phyloP scores from a whole-genome alignment of 495 filamentous ascomycete species.

The Cairneyella variabilis region DNA sequence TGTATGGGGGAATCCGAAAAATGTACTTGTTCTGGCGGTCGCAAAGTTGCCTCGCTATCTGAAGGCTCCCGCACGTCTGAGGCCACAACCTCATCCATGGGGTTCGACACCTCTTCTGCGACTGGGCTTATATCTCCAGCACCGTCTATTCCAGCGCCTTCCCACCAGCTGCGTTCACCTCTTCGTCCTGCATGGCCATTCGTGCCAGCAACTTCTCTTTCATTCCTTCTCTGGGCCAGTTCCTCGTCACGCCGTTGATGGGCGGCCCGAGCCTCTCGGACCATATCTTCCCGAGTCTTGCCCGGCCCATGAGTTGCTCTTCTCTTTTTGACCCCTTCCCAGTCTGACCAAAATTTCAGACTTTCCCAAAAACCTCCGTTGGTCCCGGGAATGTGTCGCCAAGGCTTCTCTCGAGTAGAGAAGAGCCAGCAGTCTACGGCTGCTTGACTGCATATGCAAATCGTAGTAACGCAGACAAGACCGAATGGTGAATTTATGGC shows the following conservation, averaged over 20 bases:
- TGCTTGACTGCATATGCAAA: constrained; percentile 52
- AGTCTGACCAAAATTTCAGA: constrained; percentile 38
- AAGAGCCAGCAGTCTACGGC: constrained; percentile 66
- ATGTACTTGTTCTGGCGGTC: not conserved
- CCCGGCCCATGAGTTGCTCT: constrained; percentile 15
- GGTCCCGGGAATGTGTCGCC: constrained; percentile 52
- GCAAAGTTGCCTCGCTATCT: not conserved
- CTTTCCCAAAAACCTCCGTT: constrained; percentile 39
- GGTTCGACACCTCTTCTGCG: constrained; percentile 18
- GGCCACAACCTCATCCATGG: constrained; percentile 10
- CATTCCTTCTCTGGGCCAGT: constrained; percentile 22
- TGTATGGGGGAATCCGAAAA: not conserved
- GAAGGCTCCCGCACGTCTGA: not conserved
- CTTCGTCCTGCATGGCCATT: not conserved
- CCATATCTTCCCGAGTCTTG: constrained; percentile 38
- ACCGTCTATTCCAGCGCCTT: constrained; percentile 6
- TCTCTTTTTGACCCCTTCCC: constrained; percentile 27
- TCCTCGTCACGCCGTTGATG: constrained; percentile 39
- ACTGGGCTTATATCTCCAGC: constrained; percentile 13
- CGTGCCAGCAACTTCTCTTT: not conserved
- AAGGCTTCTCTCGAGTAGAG: constrained; percentile 61
- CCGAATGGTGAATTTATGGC: constrained; percentile 46
- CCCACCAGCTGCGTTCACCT: constrained; percentile 26
- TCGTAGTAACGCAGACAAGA: constrained; percentile 49
- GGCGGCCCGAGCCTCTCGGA: constrained; percentile 40